phyloP scores from a whole-genome alignment of 495 filamentous ascomycete genomes.

The Aspergillus homomorphus region DNA sequence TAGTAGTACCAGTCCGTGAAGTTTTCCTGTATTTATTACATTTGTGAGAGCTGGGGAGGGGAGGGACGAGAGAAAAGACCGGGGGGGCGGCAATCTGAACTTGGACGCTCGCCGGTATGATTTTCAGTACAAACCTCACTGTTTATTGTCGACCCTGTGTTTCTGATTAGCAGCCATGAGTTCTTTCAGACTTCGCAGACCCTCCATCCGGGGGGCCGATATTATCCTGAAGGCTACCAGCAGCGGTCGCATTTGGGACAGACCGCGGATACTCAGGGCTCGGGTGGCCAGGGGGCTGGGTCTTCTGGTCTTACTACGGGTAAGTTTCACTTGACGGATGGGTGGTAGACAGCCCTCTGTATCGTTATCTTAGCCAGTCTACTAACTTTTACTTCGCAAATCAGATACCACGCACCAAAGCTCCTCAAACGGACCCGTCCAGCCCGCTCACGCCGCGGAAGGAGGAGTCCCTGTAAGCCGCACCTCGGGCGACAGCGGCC shows the following conservation, averaged over 20 bases:
- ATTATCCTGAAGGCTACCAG: conserved; percentile 43
- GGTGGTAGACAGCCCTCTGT: not conserved
- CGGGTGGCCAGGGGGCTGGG: not conserved
- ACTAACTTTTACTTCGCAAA: not conserved
- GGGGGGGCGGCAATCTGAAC: not conserved
- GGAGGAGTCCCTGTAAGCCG: not conserved
- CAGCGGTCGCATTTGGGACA: conserved; percentile 10
- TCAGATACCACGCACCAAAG: not conserved
- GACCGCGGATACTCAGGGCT: conserved; percentile 2
- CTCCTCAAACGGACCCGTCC: not conserved
- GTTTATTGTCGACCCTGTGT: too few species aligned
- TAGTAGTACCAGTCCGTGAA: conserved; percentile 49
- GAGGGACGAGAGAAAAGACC: conserved; percentile 23
- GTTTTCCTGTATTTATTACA: not conserved
- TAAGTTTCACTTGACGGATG: conserved; percentile 9
- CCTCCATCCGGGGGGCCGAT: conserved; percentile 49
- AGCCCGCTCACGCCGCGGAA: not conserved
- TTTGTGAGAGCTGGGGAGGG: conserved; percentile 36
- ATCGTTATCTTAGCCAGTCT: not conserved
- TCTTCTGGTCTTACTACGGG: not conserved
- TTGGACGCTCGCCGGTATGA: conserved; percentile 44
- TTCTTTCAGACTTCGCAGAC: conserved; percentile 43
- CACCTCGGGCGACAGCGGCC: conserved; percentile 4
- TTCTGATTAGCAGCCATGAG: conserved; percentile 31
- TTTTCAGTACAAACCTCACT: too few species aligned